Conservation (phyloP, 2,329 filamentous ascomycete genomes). For the Helotiales sp. region DNA sequence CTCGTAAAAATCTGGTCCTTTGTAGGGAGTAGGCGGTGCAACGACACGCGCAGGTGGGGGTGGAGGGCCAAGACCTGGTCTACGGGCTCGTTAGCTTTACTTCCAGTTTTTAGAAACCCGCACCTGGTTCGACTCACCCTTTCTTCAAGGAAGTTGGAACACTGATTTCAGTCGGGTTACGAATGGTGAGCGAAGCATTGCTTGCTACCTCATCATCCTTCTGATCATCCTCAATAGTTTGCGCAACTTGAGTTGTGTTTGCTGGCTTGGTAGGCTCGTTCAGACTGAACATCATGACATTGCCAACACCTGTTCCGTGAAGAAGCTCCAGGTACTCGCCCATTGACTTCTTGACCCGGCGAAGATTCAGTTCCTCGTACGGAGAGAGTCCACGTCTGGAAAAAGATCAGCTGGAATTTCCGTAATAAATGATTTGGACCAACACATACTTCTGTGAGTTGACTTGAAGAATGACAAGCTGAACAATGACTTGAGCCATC, state of each 20-base stretch:
- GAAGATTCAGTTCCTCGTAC: slow-evolving; percentile 10
- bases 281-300: slow-evolving; percentile 19
- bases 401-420: neutral
- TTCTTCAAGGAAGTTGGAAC: neutral
- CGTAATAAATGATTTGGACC: neutral
- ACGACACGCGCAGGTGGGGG: neutral
- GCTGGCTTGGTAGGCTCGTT: slow-evolving; percentile 6
- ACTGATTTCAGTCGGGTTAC: slow-evolving; percentile 7
- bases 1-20: slow-evolving; percentile 17
- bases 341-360: slow-evolving; percentile 12
- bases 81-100: neutral
- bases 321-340: slow-evolving; percentile 12
- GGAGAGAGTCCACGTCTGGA: slow-evolving; percentile 5
- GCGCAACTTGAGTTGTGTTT: slow-evolving; percentile 12
- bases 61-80: neutral
- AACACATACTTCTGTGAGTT: slow-evolving; percentile 18
- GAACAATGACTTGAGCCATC: slow-evolving; percentile 19
- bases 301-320: slow-evolving; percentile 12
- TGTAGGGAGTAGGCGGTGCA: neutral
- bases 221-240: neutral
- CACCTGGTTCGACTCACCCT: neutral
- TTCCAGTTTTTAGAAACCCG: too few relatives aligned
- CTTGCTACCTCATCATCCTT: slow-evolving; percentile 5
- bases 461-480: slow-evolving; percentile 22
- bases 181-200: slow-evolving; percentile 16